Evolutionary conservation across 2,329 filamentous ascomycete species (phyloP), one percentile per base, ranked within the genome.

Genomic region (Hypoxylon sp.): DNA sequence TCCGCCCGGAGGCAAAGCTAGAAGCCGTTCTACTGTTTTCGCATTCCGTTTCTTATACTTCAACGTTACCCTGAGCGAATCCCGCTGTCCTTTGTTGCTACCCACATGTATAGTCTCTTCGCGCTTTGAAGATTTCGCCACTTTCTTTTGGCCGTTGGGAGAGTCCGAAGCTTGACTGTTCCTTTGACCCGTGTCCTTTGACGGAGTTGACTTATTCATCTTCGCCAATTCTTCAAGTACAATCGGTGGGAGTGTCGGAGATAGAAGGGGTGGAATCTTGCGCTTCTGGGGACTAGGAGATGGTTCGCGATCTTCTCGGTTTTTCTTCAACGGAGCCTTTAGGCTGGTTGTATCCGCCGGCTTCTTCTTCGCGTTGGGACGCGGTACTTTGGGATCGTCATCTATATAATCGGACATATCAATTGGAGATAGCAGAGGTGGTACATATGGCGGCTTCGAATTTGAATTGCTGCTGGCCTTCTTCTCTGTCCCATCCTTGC

Each of bases 361-460:
- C 66, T 74, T 80, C 73, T 77, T 82, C 68, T 72, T 75, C 71
- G 66, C 72, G 74, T 70, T 75, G 67, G 71, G 74, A 52, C 73
- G 61, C 56, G 61, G 55, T 43, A 71, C 65, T 61, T 72, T 54
- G 25, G 73, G 54, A 30, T 70, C 71, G 61, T 77, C 75, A 14
- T 76, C 71, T 43, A 79, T 71, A 19, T 79, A 78, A 32, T 82
- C 81, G 25, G 84, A 78, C 37, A 78, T 69, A 25, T 73, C 79
- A 9, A 86, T 77, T 34, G 86, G 86, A 0, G 86, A 88, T 12
- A 88, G 72, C 29, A 88, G 71, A 2, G 82, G 83, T 7, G 86
- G 86, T 5, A 88, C 78, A 23, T 77, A 75, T 21, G 34, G 30
- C 25, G 80, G 68, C 67, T 81, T 83, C 1, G 77, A 72, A 9